phyloP scores from a whole-genome alignment of 2,329 filamentous ascomycete genomes.

The Cladosporium sp. region DNA sequence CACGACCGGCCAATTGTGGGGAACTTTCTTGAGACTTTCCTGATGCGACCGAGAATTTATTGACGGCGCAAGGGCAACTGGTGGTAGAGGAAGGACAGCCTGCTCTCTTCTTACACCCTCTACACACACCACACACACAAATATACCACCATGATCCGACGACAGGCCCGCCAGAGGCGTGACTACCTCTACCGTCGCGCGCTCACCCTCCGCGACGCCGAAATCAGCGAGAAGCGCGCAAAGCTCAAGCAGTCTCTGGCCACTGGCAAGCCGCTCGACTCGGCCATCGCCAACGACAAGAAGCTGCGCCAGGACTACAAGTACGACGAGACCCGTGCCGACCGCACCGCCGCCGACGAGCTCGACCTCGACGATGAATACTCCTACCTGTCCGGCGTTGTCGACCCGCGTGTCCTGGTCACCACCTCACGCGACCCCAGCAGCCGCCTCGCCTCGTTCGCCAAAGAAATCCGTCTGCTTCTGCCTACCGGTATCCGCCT shows the following conservation, averaged over 20 bases:
- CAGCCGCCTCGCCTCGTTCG: slow-evolving; percentile 80
- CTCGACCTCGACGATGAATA: slow-evolving; percentile 87
- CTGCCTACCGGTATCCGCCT: slow-evolving; percentile 83
- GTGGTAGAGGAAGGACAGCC: not conserved
- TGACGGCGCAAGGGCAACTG: not conserved
- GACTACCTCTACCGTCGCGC: slow-evolving; percentile 92
- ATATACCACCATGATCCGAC: slow-evolving; percentile 54
- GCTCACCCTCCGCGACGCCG: slow-evolving; percentile 82
- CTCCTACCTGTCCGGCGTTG: slow-evolving; percentile 82
- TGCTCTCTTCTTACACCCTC: not conserved
- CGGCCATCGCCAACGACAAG: slow-evolving; percentile 83
- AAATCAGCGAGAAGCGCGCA: slow-evolving; percentile 87
- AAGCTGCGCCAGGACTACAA: slow-evolving; percentile 82
- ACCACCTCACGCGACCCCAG: slow-evolving; percentile 90
- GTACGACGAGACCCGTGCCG: slow-evolving; percentile 81
- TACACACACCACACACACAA: slow-evolving; percentile 2
- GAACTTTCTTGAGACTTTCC: not conserved
- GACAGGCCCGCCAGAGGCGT: slow-evolving; percentile 75
- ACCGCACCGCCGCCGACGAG: slow-evolving; percentile 67
- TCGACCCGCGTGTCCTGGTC: slow-evolving; percentile 85
- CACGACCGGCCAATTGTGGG: slow-evolving; percentile 5
- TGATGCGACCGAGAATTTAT: slow-evolving; percentile 5
- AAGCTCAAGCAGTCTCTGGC: slow-evolving; percentile 85
- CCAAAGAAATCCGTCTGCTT: slow-evolving; percentile 84
- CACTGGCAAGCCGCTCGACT: slow-evolving; percentile 81